phyloP scores from a whole-genome alignment of 768 basidiomycete species.

The Collybiopsis confluens region DNA sequence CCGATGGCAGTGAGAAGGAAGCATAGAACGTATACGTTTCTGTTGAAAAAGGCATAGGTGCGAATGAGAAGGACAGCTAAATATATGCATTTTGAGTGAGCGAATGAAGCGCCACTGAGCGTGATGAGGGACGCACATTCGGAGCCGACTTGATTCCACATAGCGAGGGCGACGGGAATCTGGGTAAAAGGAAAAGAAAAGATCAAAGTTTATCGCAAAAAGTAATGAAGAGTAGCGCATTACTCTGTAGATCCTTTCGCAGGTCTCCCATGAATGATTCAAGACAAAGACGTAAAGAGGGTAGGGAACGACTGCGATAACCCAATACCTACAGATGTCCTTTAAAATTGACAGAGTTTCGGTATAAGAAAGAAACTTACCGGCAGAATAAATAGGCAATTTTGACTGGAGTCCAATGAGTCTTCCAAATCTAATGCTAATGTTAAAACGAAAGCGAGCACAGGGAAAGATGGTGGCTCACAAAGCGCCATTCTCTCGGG shows the following conservation, averaged over 20 bases:
- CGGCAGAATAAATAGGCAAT: conserved; percentile 81
- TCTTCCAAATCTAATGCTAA: conserved; percentile 69
- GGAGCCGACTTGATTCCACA: conserved; percentile 86
- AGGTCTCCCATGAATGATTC: conserved; percentile 60
- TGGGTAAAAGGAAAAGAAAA: conserved; percentile 21
- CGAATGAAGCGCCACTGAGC: conserved; percentile 10
- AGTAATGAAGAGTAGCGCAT: conserved; percentile 8
- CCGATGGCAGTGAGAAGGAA: conserved; percentile 62
- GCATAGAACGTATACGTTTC: conserved; percentile 62
- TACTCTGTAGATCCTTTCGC: conserved; percentile 69
- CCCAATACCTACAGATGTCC: conserved; percentile 63
- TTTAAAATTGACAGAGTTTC: conserved; percentile 10
- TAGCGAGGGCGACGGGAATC: conserved; percentile 78
- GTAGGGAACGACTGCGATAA: conserved; percentile 75
- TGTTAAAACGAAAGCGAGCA: conserved; percentile 9
- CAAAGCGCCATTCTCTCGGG: conserved; percentile 74
- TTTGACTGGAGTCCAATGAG: conserved; percentile 82
- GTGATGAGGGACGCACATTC: conserved; percentile 46
- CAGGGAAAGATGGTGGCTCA: conserved; percentile 24
- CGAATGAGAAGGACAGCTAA: conserved; percentile 75
- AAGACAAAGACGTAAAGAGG: conserved; percentile 72
- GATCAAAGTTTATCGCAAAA: conserved; percentile 6
- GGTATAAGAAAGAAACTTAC: conserved; percentile 28
- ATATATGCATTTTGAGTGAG: conserved; percentile 18
- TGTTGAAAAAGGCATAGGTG: conserved; percentile 84